Evolutionary conservation across 2,329 filamentous ascomycete genomes (phyloP), one percentile per base, ranked within the genome.

Genomic region (Fusarium cicatricum): DNA sequence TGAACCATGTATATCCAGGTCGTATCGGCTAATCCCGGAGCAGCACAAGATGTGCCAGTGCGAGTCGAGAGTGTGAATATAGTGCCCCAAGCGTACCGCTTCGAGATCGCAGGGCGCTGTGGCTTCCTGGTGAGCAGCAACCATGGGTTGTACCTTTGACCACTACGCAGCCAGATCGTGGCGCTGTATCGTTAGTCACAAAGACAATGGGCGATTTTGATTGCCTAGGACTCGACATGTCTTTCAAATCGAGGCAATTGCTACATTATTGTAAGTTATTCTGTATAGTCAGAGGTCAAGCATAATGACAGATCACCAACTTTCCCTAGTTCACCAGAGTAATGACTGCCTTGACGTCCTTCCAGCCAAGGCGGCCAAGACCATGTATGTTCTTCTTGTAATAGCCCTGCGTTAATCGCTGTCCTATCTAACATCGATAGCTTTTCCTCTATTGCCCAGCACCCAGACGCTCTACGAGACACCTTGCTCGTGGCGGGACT

Each of bases 251-350:
- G 6, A 67, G 52, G 3, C 56, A 69, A 5, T 29, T 69, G 0
- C 52, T 69, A 3, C 51, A 68, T 32, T 69, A 69, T 5, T 69
- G 67, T 68, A 17, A 50, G 55, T 53, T 10, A 11, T n/a, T 5
- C 26, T 3, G 9, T 14, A 15, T 15, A 19, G 3, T 7, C 9
- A 8, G 4, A 6, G 12, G 11, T n/a, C 3, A n/a, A 11, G 8
- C 4, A 2, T 19, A 11, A 15, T 15, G 8, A 16, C 4, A 37
- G 9, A 34, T 2, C 19, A 16, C 5, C 5, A 8, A 26, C 9
- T 3, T 6, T 26, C 9, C 16, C 2, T 15, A 68, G 66, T 68
- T 16, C 51, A 57, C 15, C 48, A 68, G 16, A 59, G 59, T 23
- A 42, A 52, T 3, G 50, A 57, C 5, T 52, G 28, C 3, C 52